phyloP scores from a whole-genome alignment of 768 basidiomycete genomes.

The Kwoniella heveanensis region DNA sequence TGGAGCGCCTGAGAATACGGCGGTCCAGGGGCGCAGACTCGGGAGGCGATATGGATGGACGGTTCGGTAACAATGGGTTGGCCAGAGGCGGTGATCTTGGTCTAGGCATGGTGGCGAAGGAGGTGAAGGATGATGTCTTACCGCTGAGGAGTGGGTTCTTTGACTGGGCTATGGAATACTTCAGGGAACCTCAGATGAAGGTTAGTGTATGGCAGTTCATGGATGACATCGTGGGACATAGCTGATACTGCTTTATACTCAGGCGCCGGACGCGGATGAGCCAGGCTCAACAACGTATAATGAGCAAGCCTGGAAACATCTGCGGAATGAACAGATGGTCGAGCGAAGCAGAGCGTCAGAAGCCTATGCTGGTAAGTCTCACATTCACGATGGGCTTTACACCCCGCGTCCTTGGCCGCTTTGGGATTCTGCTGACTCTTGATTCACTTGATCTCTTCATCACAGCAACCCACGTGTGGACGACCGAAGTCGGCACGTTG shows the following conservation, averaged over 20 bases:
- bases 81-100: conserved; percentile 57
- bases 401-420: too few relatives aligned
- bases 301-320: conserved; percentile 90
- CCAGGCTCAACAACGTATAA: conserved; percentile 92
- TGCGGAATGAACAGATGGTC: conserved; percentile 80
- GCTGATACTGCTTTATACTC: background rate
- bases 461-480: conserved; percentile 56
- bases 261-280: conserved; percentile 92
- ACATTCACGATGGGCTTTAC: background rate
- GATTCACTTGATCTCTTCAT: background rate
- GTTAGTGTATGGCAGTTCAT: conserved; percentile 59
- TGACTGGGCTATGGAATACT: conserved; percentile 96
- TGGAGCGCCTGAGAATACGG: conserved; percentile 81
- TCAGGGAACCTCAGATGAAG: conserved; percentile 98
- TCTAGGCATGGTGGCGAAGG: conserved; percentile 56
- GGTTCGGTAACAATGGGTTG: conserved; percentile 58
- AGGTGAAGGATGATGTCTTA: conserved; percentile 76
- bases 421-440: too few relatives aligned
- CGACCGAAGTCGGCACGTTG: conserved; percentile 54
- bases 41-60: conserved; percentile 48
- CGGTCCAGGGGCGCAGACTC: conserved; percentile 58
- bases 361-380: conserved; percentile 68
- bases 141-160: conserved; percentile 90
- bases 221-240: background rate
- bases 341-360: conserved; percentile 71